phyloP scores from a whole-genome alignment of 1,284 basidiomycete species.

The Fomitopsis palustris region DNA sequence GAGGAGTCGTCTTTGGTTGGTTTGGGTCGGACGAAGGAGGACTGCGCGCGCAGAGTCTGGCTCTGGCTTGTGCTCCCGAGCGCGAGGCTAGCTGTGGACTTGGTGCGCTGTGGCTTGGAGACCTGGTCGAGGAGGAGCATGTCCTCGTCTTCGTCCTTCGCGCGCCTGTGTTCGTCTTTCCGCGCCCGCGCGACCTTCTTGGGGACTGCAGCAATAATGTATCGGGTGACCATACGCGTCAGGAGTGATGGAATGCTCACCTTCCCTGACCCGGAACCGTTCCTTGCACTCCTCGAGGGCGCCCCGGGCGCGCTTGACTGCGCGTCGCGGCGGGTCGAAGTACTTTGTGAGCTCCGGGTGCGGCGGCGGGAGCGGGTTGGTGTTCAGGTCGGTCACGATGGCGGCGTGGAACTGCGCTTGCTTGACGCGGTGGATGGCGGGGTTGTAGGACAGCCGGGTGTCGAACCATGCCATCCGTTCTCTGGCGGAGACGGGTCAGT shows the following conservation, averaged over 20 bases:
- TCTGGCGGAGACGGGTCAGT: slow-evolving; percentile 32
- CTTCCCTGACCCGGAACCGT: slow-evolving; percentile 73
- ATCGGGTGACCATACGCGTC: not conserved
- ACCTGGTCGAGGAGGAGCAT: slow-evolving; percentile 56
- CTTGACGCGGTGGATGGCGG: slow-evolving; percentile 86
- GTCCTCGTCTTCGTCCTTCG: slow-evolving; percentile 61
- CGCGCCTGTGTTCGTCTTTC: slow-evolving; percentile 59
- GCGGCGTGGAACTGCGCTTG: slow-evolving; percentile 91
- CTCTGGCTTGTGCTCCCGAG: slow-evolving; percentile 1
- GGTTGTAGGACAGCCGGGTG: slow-evolving; percentile 78
- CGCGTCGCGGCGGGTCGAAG: slow-evolving; percentile 71
- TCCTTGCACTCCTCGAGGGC: slow-evolving; percentile 61
- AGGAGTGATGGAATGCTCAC: slow-evolving; percentile 30
- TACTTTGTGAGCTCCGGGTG: slow-evolving; percentile 84
- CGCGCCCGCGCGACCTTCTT: slow-evolving; percentile 47
- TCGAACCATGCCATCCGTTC: slow-evolving; percentile 74
- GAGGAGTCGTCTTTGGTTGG: slow-evolving; percentile 28
- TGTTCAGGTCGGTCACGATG: slow-evolving; percentile 68
- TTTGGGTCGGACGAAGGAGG: slow-evolving; percentile 7
- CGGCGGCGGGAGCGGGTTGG: slow-evolving; percentile 76
- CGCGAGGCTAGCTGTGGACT: slow-evolving; percentile 11
- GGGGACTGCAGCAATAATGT: slow-evolving; percentile 39
- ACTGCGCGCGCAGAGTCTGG: slow-evolving; percentile 4
- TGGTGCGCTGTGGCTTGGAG: slow-evolving; percentile 29
- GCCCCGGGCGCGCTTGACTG: slow-evolving; percentile 55